Evolutionary conservation across 345 rosid species (phyloP).

Genomic region (Fremontodendron californicum): DNA sequence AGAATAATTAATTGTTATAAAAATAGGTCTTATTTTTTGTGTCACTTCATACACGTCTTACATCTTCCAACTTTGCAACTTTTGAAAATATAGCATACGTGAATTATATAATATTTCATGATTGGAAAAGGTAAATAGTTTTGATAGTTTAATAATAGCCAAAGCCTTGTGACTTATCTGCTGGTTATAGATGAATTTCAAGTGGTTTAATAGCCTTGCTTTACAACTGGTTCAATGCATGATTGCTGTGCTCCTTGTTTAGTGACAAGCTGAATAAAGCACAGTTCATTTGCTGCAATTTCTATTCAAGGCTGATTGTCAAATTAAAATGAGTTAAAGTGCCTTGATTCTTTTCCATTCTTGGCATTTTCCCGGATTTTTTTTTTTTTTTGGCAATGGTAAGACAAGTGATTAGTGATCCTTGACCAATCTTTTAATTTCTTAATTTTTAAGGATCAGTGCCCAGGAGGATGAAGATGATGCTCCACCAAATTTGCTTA

Average conservation of each 20-base stretch:
- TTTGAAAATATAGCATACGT: background rate
- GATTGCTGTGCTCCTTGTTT: background rate
- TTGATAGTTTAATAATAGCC: background rate
- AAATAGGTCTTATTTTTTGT: background rate
- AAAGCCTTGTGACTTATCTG: background rate
- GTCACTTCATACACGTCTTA: background rate
- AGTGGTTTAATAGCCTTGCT: background rate
- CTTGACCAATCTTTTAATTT: background rate
- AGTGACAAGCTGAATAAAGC: background rate
- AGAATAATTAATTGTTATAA: background rate
- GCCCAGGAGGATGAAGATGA: constrained; percentile 91
- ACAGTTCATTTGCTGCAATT: background rate
- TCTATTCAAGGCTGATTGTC: background rate
- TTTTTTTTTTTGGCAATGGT: background rate
- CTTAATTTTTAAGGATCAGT: constrained; percentile 51
- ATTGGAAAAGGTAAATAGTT: background rate
- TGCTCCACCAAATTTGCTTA: constrained; percentile 44
- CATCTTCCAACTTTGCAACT: background rate
- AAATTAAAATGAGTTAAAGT: background rate
- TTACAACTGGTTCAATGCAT: background rate
- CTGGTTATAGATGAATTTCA: background rate
- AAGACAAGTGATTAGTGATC: background rate
- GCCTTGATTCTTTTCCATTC: background rate
- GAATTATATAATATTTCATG: background rate
- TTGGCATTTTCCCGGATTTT: background rate